Percentiles rank a stretch among this genome's conserved stretches.
Evolutionary conservation across 345 rosid genomes (phyloP).

Genomic region (Heritiera littoralis): DNA sequence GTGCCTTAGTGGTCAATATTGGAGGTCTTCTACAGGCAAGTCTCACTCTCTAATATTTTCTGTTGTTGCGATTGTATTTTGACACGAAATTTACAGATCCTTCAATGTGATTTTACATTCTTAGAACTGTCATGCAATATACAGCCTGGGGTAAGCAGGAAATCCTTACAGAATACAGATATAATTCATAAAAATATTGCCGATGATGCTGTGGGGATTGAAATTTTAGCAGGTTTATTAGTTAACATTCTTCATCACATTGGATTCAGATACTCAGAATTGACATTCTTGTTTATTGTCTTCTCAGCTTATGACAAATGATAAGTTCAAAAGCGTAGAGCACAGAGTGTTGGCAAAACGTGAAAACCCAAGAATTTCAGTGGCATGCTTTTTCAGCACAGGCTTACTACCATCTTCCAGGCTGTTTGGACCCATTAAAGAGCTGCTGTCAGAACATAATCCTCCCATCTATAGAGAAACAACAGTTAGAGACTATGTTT

Average conservation of each 20-base stretch:
- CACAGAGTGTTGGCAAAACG: constrained; percentile 48
- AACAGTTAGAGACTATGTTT: constrained; percentile 20
- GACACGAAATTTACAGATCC: not conserved
- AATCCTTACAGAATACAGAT: too few species aligned
- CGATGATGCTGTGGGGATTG: not conserved
- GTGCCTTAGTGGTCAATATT: constrained; percentile 26
- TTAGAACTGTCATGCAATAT: not conserved
- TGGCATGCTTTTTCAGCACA: constrained; percentile 41
- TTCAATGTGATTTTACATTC: not conserved
- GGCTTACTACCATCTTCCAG: not conserved
- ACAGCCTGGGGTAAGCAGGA: not conserved
- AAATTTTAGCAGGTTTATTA: not conserved
- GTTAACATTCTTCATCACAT: not conserved
- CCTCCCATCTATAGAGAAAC: constrained; percentile 32
- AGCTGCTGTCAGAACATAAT: constrained; percentile 33
- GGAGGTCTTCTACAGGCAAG: constrained; percentile 34
- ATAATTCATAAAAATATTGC: too few species aligned
- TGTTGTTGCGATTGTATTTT: not conserved
- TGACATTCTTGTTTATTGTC: not conserved
- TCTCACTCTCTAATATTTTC: constrained; percentile 32
- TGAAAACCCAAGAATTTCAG: constrained; percentile 44
- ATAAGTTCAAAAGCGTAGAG: constrained; percentile 44
- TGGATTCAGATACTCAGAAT: not conserved
- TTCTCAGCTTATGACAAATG: constrained; percentile 49
- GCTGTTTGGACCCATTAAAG: constrained; percentile 32